A percentile compares a stretch with the other conserved stretches of the same genome.
Evolutionary conservation across 169 alveolate genomes (phyloP).

Genomic region (Perkinsus marinus): DNA sequence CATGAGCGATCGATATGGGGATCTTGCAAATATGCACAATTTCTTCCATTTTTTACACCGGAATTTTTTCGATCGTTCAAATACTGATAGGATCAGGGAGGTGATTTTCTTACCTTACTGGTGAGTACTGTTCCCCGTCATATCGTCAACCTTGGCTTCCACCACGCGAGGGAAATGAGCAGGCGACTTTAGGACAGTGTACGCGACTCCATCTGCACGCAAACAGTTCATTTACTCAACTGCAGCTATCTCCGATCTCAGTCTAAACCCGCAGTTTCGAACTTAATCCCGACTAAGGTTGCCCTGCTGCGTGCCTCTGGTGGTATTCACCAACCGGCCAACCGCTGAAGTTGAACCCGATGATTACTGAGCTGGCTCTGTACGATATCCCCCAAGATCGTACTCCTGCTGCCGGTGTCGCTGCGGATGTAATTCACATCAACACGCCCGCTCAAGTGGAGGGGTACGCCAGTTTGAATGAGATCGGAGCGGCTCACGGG

Average conservation of each 20-base stretch:
- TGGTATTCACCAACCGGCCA: not conserved
- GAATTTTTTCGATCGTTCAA: too few relatives aligned
- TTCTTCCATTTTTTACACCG: too few relatives aligned
- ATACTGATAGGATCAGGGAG: too few relatives aligned
- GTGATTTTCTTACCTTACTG: too few relatives aligned
- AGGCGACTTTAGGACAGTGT: too few relatives aligned
- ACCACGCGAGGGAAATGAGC: too few relatives aligned
- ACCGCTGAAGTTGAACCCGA: not conserved
- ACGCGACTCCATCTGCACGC: too few relatives aligned
- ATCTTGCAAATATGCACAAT: too few relatives aligned
- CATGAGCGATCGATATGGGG: too few relatives aligned
- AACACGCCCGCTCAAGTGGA: not conserved
- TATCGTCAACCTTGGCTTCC: too few relatives aligned
- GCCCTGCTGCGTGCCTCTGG: not conserved
- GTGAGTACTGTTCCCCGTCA: too few relatives aligned
- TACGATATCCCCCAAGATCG: not conserved
- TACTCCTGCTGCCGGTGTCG: not conserved
- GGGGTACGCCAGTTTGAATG: not conserved
- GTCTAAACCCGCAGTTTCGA: not conserved
- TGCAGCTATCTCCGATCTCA: not conserved
- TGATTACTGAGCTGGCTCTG: not conserved
- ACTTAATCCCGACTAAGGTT: not conserved
- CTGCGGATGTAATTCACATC: not conserved
- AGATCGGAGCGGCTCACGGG: conserved; percentile 20
- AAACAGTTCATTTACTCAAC: too few relatives aligned